phyloP scores from a whole-genome alignment of 2,329 filamentous ascomycete species.

The Chrysosporium keratinophilum region DNA sequence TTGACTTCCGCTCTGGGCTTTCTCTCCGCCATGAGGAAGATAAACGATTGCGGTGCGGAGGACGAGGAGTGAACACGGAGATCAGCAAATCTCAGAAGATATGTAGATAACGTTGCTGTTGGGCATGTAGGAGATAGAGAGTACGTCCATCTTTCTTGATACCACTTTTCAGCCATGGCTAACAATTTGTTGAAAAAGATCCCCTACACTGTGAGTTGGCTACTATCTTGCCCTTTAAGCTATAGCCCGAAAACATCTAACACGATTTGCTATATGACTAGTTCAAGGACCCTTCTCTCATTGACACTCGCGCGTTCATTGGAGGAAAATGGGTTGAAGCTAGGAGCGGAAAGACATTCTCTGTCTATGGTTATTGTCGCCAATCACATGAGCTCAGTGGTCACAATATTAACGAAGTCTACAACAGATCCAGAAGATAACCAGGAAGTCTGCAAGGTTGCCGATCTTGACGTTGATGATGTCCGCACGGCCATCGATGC shows the following conservation, averaged over 20 bases:
- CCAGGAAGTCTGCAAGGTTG: constrained; percentile 10
- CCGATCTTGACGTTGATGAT: constrained; percentile 7
- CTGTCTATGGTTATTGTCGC: constrained; percentile 8
- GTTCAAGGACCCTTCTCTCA: constrained; percentile 13
- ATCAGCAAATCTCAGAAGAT: no score
- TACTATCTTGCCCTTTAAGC: neutral
- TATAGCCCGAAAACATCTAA: neutral
- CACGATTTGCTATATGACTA: neutral
- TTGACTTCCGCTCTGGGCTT: neutral
- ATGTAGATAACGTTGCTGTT: neutral
- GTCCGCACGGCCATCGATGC: constrained; percentile 9
- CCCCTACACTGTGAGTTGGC: constrained; percentile 5
- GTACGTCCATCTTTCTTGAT: neutral
- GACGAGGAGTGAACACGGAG: no score
- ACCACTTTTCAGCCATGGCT: neutral
- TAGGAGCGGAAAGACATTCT: constrained; percentile 8
- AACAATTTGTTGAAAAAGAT: constrained; percentile 4
- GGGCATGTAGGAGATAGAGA: no score
- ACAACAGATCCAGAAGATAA: constrained; percentile 13
- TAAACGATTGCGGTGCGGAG: no score
- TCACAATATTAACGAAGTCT: neutral
- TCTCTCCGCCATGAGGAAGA: neutral
- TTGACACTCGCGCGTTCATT: constrained; percentile 12
- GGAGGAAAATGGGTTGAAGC: constrained; percentile 13
- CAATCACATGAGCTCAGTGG: neutral